These are phyloP conservation scores for Jimgerdemannia lactiflua DNA, from an alignment of 192 early-diverging fungal genomes.

Conservation along the genomic window DNA sequence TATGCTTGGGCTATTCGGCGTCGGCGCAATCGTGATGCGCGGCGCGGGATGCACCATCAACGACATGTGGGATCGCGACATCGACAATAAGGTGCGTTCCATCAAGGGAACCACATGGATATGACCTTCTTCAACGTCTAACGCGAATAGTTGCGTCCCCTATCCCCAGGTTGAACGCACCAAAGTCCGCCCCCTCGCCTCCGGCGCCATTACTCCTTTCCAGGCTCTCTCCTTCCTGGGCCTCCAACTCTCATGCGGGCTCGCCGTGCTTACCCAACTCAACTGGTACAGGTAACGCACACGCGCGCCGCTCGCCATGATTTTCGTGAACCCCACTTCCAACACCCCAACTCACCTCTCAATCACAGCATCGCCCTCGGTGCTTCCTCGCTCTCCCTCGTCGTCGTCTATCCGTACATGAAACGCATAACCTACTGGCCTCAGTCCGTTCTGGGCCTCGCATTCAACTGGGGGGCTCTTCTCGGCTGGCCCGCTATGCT, in stretches of 20 bases:
- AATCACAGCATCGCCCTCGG: slow-evolving; percentile 69
- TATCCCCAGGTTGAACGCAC: slow-evolving; percentile 75
- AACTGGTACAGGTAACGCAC: slow-evolving; percentile 72
- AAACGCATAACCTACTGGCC: slow-evolving; percentile 97
- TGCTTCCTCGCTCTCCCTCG: slow-evolving; percentile 74
- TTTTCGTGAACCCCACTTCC: neutral
- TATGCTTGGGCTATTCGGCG: slow-evolving; percentile 78
- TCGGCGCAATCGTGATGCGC: slow-evolving; percentile 88
- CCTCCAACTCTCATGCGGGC: slow-evolving; percentile 71
- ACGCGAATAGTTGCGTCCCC: neutral
- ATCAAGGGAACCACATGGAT: neutral
- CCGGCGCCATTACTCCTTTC: slow-evolving; percentile 62
- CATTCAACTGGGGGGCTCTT: slow-evolving; percentile 94
- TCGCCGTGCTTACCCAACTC: slow-evolving; percentile 85
- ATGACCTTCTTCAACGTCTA: neutral
- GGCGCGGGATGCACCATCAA: slow-evolving; percentile 97
- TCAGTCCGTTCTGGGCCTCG: slow-evolving; percentile 82
- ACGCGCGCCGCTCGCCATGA: neutral
- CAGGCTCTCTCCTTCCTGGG: slow-evolving; percentile 80
- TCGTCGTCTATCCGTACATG: slow-evolving; percentile 87
- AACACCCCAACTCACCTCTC: neutral
- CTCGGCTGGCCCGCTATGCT: slow-evolving; percentile 85
- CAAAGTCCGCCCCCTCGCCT: slow-evolving; percentile 75
- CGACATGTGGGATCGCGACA: slow-evolving; percentile 93
- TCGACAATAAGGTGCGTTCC: slow-evolving; percentile 62